These are phyloP conservation scores for Alternaria ventricosa DNA, from an alignment of 2,329 filamentous ascomycete genomes.

Conservation along the genomic window DNA sequence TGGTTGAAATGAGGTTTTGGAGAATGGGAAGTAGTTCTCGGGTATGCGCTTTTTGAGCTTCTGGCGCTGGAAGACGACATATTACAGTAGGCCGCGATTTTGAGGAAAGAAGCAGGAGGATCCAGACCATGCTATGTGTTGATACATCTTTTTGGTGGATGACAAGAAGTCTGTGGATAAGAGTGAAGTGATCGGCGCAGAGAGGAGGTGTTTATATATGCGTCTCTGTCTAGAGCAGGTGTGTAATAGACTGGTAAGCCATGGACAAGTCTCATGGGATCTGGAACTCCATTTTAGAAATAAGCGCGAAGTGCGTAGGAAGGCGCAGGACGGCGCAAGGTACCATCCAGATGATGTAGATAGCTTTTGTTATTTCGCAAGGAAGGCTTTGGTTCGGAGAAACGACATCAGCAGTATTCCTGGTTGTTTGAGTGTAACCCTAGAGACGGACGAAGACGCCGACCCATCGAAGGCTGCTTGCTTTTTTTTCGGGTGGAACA, in stretches of 20 bases:
- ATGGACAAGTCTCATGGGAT: background rate
- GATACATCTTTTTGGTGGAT: background rate
- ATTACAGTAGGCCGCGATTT: no score
- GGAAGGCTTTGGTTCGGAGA: background rate
- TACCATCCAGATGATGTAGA: rapidly evolving
- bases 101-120: background rate
- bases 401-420: background rate
- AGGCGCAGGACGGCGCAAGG: background rate
- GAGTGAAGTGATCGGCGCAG: no score
- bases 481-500: rapidly evolving
- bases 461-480: background rate
- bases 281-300: background rate
- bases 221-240: background rate
- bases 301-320: background rate
- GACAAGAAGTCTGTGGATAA: no score
- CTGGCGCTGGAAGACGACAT: background rate
- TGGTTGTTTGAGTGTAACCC: background rate
- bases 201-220: background rate
- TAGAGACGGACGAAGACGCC: background rate
- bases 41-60: background rate
- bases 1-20: no score
- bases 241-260: rapidly evolving
- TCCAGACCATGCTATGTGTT: background rate
- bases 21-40: background rate
- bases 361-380: background rate